These are phyloP conservation scores for Mortierella sp. DNA, from an alignment of 371 early-diverging fungal species.

Conservation along the genomic window DNA sequence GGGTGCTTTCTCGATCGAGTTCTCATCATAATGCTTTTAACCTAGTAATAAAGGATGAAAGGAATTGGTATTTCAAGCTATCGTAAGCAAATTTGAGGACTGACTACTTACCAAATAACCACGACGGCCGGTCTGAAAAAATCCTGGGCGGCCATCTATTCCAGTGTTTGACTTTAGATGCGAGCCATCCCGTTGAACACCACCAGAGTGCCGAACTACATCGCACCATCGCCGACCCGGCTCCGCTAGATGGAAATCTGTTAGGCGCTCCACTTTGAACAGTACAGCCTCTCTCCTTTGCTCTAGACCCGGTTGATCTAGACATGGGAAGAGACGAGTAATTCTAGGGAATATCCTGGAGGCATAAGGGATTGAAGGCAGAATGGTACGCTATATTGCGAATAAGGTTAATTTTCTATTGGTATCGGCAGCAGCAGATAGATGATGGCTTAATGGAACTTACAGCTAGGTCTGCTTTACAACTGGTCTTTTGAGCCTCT, in stretches of 20 bases:
- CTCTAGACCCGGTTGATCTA: slow-evolving; percentile 36
- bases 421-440: no score
- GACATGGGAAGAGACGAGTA: slow-evolving; percentile 28
- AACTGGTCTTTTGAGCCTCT: slow-evolving; percentile 58
- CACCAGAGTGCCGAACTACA: slow-evolving; percentile 41
- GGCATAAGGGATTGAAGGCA: slow-evolving; percentile 42
- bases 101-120: slow-evolving; percentile 32
- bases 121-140: slow-evolving; percentile 46
- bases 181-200: slow-evolving; percentile 5
- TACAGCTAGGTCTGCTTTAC: slow-evolving; percentile 49
- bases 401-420: background rate
- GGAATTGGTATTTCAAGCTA: background rate
- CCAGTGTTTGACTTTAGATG: slow-evolving; percentile 27
- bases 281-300: slow-evolving; percentile 36
- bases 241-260: slow-evolving; percentile 44
- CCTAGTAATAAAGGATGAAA: slow-evolving; percentile 18
- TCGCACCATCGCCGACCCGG: slow-evolving; percentile 44
- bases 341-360: slow-evolving; percentile 42
- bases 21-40: slow-evolving; percentile 48
- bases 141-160: slow-evolving; percentile 35
- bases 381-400: slow-evolving; percentile 21
- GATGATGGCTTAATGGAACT: background rate
- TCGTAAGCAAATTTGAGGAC: background rate
- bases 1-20: slow-evolving; percentile 23
- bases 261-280: slow-evolving; percentile 30